Evolutionary conservation across 1,284 basidiomycete genomes (phyloP), one percentile per base, ranked within the genome.

Genomic region (Ustilago loliicola): DNA sequence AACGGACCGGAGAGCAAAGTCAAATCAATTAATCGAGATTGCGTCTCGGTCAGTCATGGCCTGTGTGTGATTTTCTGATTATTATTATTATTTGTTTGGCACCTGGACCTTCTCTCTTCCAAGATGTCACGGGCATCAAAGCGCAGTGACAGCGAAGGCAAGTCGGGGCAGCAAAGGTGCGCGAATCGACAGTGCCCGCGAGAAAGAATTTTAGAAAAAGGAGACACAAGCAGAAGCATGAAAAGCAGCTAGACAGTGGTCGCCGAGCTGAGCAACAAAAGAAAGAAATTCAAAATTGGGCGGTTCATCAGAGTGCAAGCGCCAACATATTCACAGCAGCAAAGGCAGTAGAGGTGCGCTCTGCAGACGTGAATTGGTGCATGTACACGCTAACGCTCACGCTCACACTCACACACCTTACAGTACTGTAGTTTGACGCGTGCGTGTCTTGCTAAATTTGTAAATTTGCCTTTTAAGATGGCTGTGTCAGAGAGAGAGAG

Each of bases 1-100:
- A 53, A 53, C 52, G 32, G 53, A 25, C 36, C 53, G 53, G 53
- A 32, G 30, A 40, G 27, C 29, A n/a, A n/a, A n/a, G 32, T 34
- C 3, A 17, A 17, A n/a, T n/a, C n/a, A n/a, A n/a, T n/a, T n/a
- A 15, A 30, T 29, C n/a, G 19, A 23, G 21, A 23, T 47, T 47
- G n/a, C 17, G 19, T n/a, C 11, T 47, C 45, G 45, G 23, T 23
- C 45, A 47, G 45, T 8, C 19, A 23, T 13, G 19, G 45, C 23
- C 45, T 47, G n/a, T 47, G 45, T 47, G 45, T 47, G n/a, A 10
- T 8, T 38, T 15, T 29, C 27, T 52, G 27, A 7, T 53, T 32
- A 34, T 13, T 34, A 17, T 34, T 19, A 34, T 32, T 53, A 7
- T 30, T 8, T 48, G 45, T 27, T 48, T 48, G 17, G n/a, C n/a